A percentile compares a stretch with the other conserved stretches of the same genome.
Evolutionary conservation across 345 rosid genomes (phyloP).

Genomic region (Durio zibethinus): DNA sequence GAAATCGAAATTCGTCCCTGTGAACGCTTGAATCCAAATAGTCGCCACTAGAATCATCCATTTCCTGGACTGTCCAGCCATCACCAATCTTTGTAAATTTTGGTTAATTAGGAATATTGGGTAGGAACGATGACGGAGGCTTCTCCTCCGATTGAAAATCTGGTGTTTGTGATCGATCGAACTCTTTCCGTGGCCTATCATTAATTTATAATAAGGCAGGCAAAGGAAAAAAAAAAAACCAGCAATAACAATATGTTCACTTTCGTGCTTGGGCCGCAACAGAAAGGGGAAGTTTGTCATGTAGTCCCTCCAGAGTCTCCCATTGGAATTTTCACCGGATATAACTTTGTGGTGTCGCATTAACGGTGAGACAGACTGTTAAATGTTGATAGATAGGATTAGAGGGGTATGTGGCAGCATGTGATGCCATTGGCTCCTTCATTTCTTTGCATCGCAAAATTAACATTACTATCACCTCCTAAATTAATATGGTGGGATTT

Average conservation of each 20-base stretch:
- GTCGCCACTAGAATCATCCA: slow-evolving; percentile 98
- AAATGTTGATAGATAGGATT: background rate
- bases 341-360: background rate
- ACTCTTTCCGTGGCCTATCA: slow-evolving; percentile 19
- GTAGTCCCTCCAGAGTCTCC: background rate
- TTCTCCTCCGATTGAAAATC: background rate
- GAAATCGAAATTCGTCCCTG: slow-evolving; percentile 96
- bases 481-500: too few species aligned
- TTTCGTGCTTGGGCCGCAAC: background rate
- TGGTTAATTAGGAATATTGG: background rate
- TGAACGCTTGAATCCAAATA: slow-evolving; percentile 94
- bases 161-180: background rate
- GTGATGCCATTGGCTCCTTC: background rate
- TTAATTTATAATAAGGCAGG: background rate
- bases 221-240: background rate
- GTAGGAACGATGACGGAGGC: background rate
- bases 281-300: background rate
- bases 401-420: background rate
- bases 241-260: too few species aligned
- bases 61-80: slow-evolving; percentile 83
- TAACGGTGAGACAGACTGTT: background rate
- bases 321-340: background rate
- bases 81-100: slow-evolving; percentile 2
- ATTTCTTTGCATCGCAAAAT: too few species aligned
- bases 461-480: too few species aligned